phyloP scores from a whole-genome alignment of 257 asterid genomes.

The Ligustrum vulgare region DNA sequence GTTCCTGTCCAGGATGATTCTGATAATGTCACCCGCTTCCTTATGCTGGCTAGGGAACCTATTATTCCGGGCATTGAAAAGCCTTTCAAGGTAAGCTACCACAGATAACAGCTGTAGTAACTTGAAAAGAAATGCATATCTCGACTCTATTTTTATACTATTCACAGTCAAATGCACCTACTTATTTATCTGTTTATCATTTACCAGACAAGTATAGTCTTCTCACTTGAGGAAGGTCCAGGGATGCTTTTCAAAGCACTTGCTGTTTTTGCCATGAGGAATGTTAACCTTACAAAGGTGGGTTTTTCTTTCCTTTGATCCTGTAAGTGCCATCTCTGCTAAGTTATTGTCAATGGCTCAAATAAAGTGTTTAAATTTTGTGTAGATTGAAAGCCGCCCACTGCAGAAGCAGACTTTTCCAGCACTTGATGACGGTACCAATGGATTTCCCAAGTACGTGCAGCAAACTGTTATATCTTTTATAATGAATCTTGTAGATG shows the following conservation, averaged over 20 bases:
- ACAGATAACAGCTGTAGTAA: neutral
- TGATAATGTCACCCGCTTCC: constrained; percentile 92
- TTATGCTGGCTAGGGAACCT: constrained; percentile 97
- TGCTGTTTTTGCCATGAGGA: constrained; percentile 94
- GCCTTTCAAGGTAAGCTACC: constrained; percentile 81
- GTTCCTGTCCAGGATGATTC: constrained; percentile 74
- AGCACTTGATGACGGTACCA: constrained; percentile 51
- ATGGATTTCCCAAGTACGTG: constrained; percentile 70
- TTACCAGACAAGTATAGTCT: constrained; percentile 89
- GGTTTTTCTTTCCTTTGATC: constrained; percentile 16
- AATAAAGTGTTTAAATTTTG: constrained; percentile 10
- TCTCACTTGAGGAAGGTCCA: constrained; percentile 99
- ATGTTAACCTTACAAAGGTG: constrained; percentile 92
- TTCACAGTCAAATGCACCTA: constrained; percentile 12
- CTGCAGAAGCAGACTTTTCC: constrained; percentile 78
- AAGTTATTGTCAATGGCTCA: constrained; percentile 16
- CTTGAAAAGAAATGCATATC: neutral
- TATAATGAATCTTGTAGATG: neutral
- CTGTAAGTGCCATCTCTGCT: constrained; percentile 2
- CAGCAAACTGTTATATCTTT: constrained; percentile 17
- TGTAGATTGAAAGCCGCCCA: constrained; percentile 97
- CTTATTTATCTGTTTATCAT: constrained; percentile 19
- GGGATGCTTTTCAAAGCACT: constrained; percentile 98
- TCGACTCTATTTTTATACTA: neutral
- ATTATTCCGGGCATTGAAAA: constrained; percentile 89